phyloP scores from a whole-genome alignment of 306 rosid species.

The Aeschynomene evenia region DNA sequence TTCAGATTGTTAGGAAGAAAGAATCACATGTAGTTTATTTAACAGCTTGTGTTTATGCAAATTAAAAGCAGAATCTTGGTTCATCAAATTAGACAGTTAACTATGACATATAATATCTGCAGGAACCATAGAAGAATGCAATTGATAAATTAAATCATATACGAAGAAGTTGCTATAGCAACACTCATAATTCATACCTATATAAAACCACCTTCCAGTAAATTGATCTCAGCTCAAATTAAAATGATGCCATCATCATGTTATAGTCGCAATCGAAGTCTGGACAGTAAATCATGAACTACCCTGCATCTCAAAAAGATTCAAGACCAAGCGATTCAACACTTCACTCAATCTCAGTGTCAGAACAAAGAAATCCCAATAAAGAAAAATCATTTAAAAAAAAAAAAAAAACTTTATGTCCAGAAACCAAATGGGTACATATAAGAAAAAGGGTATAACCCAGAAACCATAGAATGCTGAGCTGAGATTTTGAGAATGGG shows the following conservation, averaged over 20 bases:
- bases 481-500: background rate
- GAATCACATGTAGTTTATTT: background rate
- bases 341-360: constrained; percentile 23
- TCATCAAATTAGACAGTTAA: constrained; percentile 17
- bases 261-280: constrained; percentile 22
- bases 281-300: constrained; percentile 17
- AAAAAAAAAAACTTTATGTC: background rate
- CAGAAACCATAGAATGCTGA: background rate
- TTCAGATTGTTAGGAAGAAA: constrained; percentile 15
- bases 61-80: background rate
- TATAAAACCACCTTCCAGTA: background rate
- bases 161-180: background rate
- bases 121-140: background rate
- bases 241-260: constrained; percentile 20
- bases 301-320: constrained; percentile 47
- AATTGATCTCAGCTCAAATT: constrained; percentile 19
- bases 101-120: background rate
- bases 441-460: background rate
- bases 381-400: constrained; percentile 20
- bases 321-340: constrained; percentile 19
- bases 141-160: background rate
- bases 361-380: constrained; percentile 2
- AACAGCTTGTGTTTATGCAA: constrained; percentile 2
- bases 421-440: constrained; percentile 10
- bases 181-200: background rate